Percentiles rank a stretch among this genome's conserved stretches.
phyloP scores from a whole-genome alignment of 192 early-diverging fungal species.

The Coemansia furcata region DNA sequence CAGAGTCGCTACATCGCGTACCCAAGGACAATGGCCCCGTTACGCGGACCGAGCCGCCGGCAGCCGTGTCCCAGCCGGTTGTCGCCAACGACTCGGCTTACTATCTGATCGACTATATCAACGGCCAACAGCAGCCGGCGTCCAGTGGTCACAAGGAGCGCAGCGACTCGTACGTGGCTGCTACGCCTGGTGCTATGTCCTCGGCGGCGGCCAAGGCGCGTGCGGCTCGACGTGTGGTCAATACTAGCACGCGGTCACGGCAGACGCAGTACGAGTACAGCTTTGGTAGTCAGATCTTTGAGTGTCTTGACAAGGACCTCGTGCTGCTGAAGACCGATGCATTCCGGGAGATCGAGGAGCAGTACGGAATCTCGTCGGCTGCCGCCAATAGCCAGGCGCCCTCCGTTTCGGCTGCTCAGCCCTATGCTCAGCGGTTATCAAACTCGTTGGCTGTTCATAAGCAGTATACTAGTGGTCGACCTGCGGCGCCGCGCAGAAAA shows the following conservation, averaged over 20 bases:
- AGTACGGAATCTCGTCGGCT: neutral
- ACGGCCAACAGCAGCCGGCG: constrained; percentile 4
- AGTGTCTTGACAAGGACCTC: constrained; percentile 43
- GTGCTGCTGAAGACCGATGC: constrained; percentile 42
- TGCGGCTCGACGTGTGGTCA: constrained; percentile 39
- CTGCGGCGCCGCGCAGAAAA: constrained; percentile 16
- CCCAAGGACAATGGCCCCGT: constrained; percentile 4
- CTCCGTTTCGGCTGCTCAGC: neutral
- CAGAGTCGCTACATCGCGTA: constrained; percentile 33
- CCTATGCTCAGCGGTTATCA: neutral
- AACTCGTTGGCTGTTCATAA: neutral
- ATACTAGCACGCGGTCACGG: constrained; percentile 39
- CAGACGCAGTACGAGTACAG: constrained; percentile 54
- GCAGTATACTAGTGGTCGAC: neutral
- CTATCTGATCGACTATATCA: constrained; percentile 51
- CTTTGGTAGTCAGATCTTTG: constrained; percentile 52
- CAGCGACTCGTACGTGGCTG: neutral
- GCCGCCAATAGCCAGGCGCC: neutral
- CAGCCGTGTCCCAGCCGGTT: neutral
- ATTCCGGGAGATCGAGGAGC: constrained; percentile 24
- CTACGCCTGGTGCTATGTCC: neutral
- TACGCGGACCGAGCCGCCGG: neutral
- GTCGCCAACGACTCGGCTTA: constrained; percentile 32
- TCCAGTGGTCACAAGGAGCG: neutral
- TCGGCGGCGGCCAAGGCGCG: neutral